phyloP scores from a whole-genome alignment of 768 basidiomycete species.

The Kwoniella dendrophila region DNA sequence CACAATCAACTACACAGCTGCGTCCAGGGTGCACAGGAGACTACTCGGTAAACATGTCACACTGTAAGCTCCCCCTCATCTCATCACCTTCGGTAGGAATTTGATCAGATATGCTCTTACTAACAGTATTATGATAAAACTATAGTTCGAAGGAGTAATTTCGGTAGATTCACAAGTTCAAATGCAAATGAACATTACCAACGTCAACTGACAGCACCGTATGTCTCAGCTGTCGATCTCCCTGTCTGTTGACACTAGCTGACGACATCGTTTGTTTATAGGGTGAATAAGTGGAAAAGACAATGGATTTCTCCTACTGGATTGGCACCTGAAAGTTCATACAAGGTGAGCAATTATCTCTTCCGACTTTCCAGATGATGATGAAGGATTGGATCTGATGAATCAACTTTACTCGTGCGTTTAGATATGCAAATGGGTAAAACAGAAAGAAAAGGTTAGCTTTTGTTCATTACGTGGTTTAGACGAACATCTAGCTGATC shows the following conservation, averaged over 20 bases:
- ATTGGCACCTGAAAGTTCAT: slow-evolving; percentile 45
- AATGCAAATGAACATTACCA: neutral
- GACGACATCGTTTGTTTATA: neutral
- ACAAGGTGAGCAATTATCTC: slow-evolving; percentile 32
- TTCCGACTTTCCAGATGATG: neutral
- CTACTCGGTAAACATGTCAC: neutral
- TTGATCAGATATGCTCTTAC: neutral
- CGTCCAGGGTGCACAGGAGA: no score
- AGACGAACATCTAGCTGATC: neutral
- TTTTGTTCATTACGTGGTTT: neutral
- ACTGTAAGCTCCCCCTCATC: neutral
- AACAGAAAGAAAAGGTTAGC: slow-evolving; percentile 31
- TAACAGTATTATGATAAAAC: no score
- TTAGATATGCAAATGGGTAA: slow-evolving; percentile 50
- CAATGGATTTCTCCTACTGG: slow-evolving; percentile 47
- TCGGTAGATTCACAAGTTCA: neutral
- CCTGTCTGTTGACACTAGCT: slow-evolving; percentile 30
- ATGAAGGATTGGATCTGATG: neutral
- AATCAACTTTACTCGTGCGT: neutral
- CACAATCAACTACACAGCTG: no score
- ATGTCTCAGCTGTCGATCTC: neutral
- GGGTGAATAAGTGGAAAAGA: slow-evolving; percentile 49
- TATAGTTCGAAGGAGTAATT: neutral
- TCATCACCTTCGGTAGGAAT: neutral
- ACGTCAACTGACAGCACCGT: neutral